Percentiles rank a stretch among this genome's conserved stretches.
phyloP scores from a whole-genome alignment of 116 monocot genomes.

The Posidonia oceanica region DNA sequence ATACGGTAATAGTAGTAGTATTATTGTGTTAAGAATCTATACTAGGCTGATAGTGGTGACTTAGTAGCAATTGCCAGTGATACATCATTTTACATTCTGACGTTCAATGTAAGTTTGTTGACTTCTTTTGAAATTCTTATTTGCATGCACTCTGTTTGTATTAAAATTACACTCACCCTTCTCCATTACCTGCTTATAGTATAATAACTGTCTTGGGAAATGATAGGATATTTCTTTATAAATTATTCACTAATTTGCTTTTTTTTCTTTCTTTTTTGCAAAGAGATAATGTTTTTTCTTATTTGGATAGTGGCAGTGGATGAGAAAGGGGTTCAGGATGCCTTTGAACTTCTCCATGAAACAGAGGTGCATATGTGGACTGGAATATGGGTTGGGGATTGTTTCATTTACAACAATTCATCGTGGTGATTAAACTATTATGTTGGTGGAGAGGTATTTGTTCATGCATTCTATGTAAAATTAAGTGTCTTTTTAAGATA shows the following conservation, averaged over 20 bases:
- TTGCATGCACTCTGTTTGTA: no score
- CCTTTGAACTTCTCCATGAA: slow-evolving; percentile 90
- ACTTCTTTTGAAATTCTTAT: not conserved
- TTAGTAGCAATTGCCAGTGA: slow-evolving; percentile 87
- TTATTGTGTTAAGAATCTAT: no score
- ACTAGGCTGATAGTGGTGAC: slow-evolving; percentile 98
- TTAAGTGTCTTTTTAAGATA: no score
- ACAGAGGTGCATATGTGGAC: slow-evolving; percentile 85
- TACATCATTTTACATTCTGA: slow-evolving; percentile 88
- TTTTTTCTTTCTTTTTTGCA: slow-evolving; percentile 12
- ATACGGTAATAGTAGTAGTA: no score
- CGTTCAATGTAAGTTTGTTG: slow-evolving; percentile 70
- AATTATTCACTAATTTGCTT: not conserved
- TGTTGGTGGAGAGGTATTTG: slow-evolving; percentile 82
- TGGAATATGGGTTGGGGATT: slow-evolving; percentile 98
- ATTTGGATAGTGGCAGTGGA: slow-evolving; percentile 66
- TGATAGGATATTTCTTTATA: not conserved
- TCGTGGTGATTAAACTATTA: slow-evolving; percentile 89
- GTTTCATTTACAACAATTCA: slow-evolving; percentile 97
- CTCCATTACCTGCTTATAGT: no score
- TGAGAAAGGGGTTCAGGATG: slow-evolving; percentile 94
- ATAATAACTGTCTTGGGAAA: no score
- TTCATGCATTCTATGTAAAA: not conserved
- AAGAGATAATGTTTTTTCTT: slow-evolving; percentile 77
- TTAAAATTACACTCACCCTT: no score